These are phyloP conservation scores for Micractinium sp. DNA, from an alignment of 139 green algal species.

Conservation along the genomic window DNA sequence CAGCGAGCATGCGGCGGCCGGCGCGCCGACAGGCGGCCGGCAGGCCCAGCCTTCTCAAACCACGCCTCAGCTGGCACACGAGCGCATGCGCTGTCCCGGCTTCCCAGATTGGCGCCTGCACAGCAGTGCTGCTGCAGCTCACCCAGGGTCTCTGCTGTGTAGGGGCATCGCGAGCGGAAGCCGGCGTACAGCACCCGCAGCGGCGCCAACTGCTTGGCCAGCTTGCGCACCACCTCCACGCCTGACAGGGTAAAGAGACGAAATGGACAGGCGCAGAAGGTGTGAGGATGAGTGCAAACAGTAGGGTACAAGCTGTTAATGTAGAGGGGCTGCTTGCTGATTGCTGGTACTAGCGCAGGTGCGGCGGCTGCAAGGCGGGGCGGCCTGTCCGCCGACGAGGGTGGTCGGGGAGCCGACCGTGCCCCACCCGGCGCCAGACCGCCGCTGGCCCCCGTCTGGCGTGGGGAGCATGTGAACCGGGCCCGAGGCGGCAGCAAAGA, in stretches of 20 bases:
- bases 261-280: background rate
- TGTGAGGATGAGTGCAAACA: background rate
- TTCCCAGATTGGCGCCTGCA: no score
- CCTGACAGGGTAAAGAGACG: background rate
- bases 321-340: background rate
- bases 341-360: background rate
- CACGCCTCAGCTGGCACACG: no score
- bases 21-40: no score
- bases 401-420: no score
- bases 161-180: background rate
- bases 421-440: no score
- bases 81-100: no score
- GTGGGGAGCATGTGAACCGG: background rate
- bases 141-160: conserved; percentile 8
- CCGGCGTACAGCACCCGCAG: background rate
- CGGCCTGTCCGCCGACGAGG: background rate
- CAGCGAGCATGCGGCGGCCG: no score
- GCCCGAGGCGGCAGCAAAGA: background rate
- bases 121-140: no score
- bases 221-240: conserved; percentile 29
- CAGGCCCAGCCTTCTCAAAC: no score
- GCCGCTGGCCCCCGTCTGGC: no score
- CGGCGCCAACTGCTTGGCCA: conserved; percentile 26
- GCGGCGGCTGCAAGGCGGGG: no score
- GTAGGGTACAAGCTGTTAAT: background rate